phyloP scores from a whole-genome alignment of 768 basidiomycete species.

The Paxillus involutus region DNA sequence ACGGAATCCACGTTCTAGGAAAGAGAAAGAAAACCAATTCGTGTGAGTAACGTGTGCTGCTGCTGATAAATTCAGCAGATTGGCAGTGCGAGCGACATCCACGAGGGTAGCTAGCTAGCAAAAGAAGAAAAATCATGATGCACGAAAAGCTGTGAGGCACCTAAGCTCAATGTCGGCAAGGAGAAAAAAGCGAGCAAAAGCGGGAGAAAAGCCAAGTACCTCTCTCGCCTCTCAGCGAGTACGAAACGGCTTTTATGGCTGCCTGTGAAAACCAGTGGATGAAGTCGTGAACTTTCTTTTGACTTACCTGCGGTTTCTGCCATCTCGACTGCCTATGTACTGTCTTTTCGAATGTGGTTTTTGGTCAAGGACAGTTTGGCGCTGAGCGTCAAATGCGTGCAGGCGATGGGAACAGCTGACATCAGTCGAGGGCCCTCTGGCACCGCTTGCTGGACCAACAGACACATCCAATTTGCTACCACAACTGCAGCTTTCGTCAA shows the following conservation, averaged over 20 bases:
- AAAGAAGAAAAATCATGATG: slow-evolving; percentile 45
- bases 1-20: slow-evolving; percentile 53
- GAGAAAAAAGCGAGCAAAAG: slow-evolving; percentile 38
- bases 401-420: slow-evolving; percentile 19
- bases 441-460: slow-evolving; percentile 2
- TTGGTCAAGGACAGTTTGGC: slow-evolving; percentile 7
- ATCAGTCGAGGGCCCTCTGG: slow-evolving; percentile 23
- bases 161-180: slow-evolving; percentile 57
- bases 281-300: slow-evolving; percentile 5
- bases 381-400: slow-evolving; percentile 19
- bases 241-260: slow-evolving; percentile 28
- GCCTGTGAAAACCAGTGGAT: slow-evolving; percentile 26
- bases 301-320: slow-evolving; percentile 60
- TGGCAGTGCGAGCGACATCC: slow-evolving; percentile 39
- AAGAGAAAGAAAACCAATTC: slow-evolving; percentile 42
- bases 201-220: slow-evolving; percentile 34
- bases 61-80: slow-evolving; percentile 41
- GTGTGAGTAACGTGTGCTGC: slow-evolving; percentile 51
- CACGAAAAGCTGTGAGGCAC: slow-evolving; percentile 45
- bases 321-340: slow-evolving; percentile 33
- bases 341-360: slow-evolving; percentile 23
- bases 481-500: not conserved
- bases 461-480: slow-evolving; percentile 7
- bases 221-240: slow-evolving; percentile 33
- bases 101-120: slow-evolving; percentile 63